Evolutionary conservation across 768 basidiomycete genomes (phyloP).

Genomic region (Podaxis pistillaris): DNA sequence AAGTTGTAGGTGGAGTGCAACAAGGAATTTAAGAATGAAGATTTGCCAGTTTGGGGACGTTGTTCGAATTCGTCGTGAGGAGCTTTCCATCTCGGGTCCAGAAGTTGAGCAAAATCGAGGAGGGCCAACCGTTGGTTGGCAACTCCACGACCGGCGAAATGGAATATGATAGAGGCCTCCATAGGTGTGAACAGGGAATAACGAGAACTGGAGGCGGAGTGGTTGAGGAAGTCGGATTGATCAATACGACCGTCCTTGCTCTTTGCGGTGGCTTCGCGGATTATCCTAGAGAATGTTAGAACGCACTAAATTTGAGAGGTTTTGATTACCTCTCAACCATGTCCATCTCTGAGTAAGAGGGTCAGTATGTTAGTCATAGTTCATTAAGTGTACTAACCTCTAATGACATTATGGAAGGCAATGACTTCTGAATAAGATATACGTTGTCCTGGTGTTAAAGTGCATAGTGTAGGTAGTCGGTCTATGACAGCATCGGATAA

Average conservation of each 20-base stretch:
- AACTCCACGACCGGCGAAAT: constrained; percentile 88
- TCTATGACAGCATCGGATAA: constrained; percentile 92
- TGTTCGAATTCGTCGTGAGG: constrained; percentile 54
- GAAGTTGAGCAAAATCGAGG: constrained; percentile 87
- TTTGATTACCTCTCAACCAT: constrained; percentile 78
- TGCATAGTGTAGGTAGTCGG: constrained; percentile 87
- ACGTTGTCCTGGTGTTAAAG: constrained; percentile 81
- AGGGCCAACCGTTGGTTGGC: constrained; percentile 71
- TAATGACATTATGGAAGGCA: constrained; percentile 95
- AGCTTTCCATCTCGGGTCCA: constrained; percentile 87
- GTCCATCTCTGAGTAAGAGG: constrained; percentile 76
- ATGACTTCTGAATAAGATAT: constrained; percentile 96
- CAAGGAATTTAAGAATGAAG: constrained; percentile 54
- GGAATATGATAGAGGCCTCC: constrained; percentile 98
- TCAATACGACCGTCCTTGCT: constrained; percentile 96
- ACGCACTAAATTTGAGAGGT: too few relatives aligned
- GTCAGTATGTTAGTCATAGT: constrained; percentile 7
- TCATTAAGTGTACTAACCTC: constrained; percentile 50
- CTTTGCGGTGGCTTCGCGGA: constrained; percentile 86
- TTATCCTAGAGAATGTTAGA: constrained; percentile 48
- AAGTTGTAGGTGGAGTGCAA: constrained; percentile 84
- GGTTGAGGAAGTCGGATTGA: constrained; percentile 91
- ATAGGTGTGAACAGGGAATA: constrained; percentile 97
- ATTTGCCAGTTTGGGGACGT: constrained; percentile 25
- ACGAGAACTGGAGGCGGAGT: constrained; percentile 82